Evolutionary conservation across 1,284 basidiomycete genomes (phyloP).

Genomic region (Ganoderma lingzhi): DNA sequence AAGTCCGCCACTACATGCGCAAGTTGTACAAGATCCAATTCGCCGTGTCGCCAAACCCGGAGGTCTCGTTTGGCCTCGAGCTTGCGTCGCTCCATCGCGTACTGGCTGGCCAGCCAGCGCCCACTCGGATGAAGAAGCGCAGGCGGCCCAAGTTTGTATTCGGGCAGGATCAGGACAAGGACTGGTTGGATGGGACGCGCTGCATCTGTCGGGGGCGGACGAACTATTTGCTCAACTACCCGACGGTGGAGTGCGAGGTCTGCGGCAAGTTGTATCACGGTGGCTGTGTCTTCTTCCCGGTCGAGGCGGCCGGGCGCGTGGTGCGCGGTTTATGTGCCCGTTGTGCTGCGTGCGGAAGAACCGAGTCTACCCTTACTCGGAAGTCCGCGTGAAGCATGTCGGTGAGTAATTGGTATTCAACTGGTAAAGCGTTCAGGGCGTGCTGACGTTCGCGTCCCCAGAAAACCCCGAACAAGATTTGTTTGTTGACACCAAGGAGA

Average conservation of each 20-base stretch:
- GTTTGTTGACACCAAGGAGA: constrained; percentile 75
- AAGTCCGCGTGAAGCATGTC: constrained; percentile 72
- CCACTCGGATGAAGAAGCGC: constrained; percentile 63
- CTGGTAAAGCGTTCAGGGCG: not conserved
- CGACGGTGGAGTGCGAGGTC: constrained; percentile 68
- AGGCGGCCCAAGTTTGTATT: constrained; percentile 76
- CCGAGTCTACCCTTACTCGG: constrained; percentile 71
- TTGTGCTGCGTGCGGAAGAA: constrained; percentile 79
- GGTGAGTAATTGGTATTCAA: constrained; percentile 52
- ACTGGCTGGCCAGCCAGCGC: constrained; percentile 69
- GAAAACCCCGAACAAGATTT: constrained; percentile 57
- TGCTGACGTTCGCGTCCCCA: constrained; percentile 26
- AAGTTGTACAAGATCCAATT: constrained; percentile 87
- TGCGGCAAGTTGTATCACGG: constrained; percentile 75
- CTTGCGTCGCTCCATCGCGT: constrained; percentile 82
- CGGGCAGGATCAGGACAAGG: constrained; percentile 76
- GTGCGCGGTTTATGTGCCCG: constrained; percentile 67
- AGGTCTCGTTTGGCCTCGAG: constrained; percentile 81
- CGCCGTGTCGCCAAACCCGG: constrained; percentile 77
- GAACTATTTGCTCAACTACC: constrained; percentile 62
- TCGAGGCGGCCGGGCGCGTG: constrained; percentile 44
- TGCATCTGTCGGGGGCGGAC: constrained; percentile 82
- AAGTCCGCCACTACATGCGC: constrained; percentile 87
- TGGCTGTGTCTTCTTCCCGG: constrained; percentile 79
- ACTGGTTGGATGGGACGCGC: constrained; percentile 78